Evolutionary conservation across 139 green algal species (phyloP), one percentile per base, ranked within the genome.

Genomic region (Ettlia oleoabundans): DNA sequence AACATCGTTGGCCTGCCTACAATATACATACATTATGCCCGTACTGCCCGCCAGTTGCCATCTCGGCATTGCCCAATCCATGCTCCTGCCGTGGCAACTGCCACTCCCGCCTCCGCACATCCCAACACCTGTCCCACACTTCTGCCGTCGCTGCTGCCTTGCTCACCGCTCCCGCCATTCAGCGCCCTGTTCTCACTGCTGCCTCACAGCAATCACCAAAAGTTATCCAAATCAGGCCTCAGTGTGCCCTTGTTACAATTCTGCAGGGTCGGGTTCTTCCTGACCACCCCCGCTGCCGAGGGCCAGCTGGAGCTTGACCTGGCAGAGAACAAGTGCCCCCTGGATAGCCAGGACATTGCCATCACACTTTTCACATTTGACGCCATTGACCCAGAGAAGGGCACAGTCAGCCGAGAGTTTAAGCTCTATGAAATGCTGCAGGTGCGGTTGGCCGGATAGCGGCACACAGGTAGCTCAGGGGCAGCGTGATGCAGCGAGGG

Each of bases 231-330:
- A n/a, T n/a, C n/a, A n/a, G 47, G 47, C 61, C 26, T 38, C 26
- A 13, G 28, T 19, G 28, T 67, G 61, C 61, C 28, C 21, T 8
- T n/a, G n/a, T n/a, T n/a, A n/a, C n/a, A n/a, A n/a, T 24, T 0
- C n/a, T 35, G 42, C 78, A 79, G 80, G 55, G 80, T 91, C n/a
- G 91, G 89, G 58, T 88, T 95, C 40, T 90, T 95, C 76, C 87
- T 96, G 33, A 93, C 91, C 7, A 93, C 86, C 3, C 82, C 85
- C 2, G 86, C 92, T 24, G 88, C 82, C 40, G 90, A 93, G 52
- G 41, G 81, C 6, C 84, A 90, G 83, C 86, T 95, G 15, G 88
- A 95, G 53, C 42, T 85, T 33, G 91, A 91, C 28, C 78, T 92
- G 19, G 42, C 47, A 22, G 71, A 93, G 69, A 83, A 84, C 3